These are phyloP conservation scores for Syncephalastrum sp. DNA, from an alignment of 371 early-diverging fungal genomes.

Conservation along the genomic window DNA sequence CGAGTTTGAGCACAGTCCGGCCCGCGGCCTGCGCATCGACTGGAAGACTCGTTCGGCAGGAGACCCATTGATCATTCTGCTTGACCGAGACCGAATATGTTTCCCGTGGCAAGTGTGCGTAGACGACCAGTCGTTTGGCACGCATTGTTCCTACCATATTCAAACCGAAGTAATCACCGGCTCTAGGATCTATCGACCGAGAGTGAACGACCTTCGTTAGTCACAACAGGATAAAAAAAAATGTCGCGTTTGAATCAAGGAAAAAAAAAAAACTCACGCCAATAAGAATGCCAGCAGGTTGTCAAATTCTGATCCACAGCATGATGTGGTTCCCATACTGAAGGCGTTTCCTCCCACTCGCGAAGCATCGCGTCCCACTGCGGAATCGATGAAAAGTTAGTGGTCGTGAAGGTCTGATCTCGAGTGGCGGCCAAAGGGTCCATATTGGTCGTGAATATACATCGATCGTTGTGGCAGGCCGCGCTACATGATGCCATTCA, in stretches of 20 bases:
- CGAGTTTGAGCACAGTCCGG: neutral
- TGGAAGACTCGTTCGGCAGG: too few species aligned
- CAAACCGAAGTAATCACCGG: slow-evolving; percentile 49
- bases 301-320: slow-evolving; percentile 56
- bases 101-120: too few species aligned
- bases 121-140: slow-evolving; percentile 28
- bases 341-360: slow-evolving; percentile 24
- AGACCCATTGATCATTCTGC: too few species aligned
- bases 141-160: slow-evolving; percentile 44
- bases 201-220: neutral
- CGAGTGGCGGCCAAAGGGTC: slow-evolving; percentile 38
- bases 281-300: slow-evolving; percentile 58
- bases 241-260: neutral
- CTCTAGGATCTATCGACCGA: slow-evolving; percentile 22
- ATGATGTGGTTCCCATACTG: slow-evolving; percentile 42
- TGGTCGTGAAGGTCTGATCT: slow-evolving; percentile 22
- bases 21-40: too few species aligned
- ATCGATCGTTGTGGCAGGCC: slow-evolving; percentile 53
- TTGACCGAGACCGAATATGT: too few species aligned
- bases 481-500: slow-evolving; percentile 1
- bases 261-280: slow-evolving; percentile 18
- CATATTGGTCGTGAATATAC: slow-evolving; percentile 57
- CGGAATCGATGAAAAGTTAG: slow-evolving; percentile 36
- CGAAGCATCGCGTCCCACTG: slow-evolving; percentile 37
- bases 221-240: neutral